Evolutionary conservation across 192 early-diverging fungal genomes (phyloP).

Genomic region (Polychytrium aggregatum): DNA sequence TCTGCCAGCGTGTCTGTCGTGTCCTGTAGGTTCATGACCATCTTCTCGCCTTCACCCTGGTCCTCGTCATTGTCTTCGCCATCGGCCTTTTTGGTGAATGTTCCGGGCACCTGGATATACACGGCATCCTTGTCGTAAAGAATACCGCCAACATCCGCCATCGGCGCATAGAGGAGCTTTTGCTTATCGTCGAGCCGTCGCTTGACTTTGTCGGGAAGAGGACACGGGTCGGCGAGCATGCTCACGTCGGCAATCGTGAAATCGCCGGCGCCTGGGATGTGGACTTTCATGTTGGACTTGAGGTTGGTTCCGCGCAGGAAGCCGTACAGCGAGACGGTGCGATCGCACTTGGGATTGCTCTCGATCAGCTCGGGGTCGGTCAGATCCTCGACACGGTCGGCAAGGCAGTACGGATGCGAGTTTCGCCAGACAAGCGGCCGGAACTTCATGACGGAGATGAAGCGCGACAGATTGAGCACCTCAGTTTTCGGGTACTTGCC

Average conservation of each 20-base stretch:
- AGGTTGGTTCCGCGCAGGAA: conserved; percentile 93
- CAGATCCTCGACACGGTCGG: conserved; percentile 92
- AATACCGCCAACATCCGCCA: conserved; percentile 95
- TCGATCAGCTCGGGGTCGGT: conserved; percentile 82
- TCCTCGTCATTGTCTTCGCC: conserved; percentile 28
- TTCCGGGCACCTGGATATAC: conserved; percentile 91
- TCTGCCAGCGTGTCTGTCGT: conserved; percentile 59
- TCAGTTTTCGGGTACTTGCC: conserved; percentile 89
- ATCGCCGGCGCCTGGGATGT: conserved; percentile 95
- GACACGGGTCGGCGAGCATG: conserved; percentile 85
- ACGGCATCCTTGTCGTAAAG: conserved; percentile 99
- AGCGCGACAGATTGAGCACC: conserved; percentile 86
- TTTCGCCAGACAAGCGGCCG: conserved; percentile 93
- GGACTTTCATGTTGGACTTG: conserved; percentile 71
- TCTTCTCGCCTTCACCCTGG: conserved; percentile 69
- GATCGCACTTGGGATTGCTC: conserved; percentile 71
- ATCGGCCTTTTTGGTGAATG: conserved; percentile 36
- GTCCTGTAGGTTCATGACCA: conserved; percentile 90
- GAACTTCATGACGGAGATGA: conserved; percentile 98
- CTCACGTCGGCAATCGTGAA: conserved; percentile 63
- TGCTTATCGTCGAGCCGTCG: conserved; percentile 85
- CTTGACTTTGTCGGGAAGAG: conserved; percentile 87
- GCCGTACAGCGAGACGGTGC: conserved; percentile 89
- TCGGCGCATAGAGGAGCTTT: conserved; percentile 95
- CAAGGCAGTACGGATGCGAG: conserved; percentile 95